Conservation (phyloP, 2,329 filamentous ascomycete genomes). For the Blastomyces emzantsi region DNA sequence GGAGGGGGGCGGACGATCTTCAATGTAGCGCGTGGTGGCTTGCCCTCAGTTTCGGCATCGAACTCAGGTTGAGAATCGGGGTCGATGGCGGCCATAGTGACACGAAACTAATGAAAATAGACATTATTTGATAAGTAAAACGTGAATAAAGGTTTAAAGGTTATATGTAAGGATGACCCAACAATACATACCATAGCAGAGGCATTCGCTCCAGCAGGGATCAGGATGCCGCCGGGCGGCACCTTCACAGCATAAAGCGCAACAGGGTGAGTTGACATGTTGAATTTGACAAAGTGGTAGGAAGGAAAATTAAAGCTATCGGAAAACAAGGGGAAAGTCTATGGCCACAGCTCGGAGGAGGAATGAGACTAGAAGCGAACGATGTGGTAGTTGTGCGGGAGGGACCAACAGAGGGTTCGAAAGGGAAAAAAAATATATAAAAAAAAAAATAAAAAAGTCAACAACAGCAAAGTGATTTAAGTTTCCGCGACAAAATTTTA, state of each 20-base stretch:
- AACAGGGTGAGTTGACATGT: slow-evolving; percentile 50
- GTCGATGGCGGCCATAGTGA: slow-evolving; percentile 98
- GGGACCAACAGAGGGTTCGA: slow-evolving; percentile 12
- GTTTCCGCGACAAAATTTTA: neutral
- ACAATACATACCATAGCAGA: slow-evolving; percentile 65
- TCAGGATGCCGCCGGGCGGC: slow-evolving; percentile 71
- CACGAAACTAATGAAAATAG: slow-evolving; percentile 60
- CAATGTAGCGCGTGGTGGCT: slow-evolving; percentile 69
- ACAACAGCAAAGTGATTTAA: slow-evolving; percentile 17
- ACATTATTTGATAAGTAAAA: slow-evolving; percentile 7
- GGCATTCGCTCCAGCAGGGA: slow-evolving; percentile 69
- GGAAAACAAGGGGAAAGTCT: neutral
- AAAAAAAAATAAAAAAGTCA: slow-evolving; percentile 16
- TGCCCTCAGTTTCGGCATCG: slow-evolving; percentile 53
- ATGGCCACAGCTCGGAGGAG: slow-evolving; percentile 4
- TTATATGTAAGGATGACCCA: neutral
- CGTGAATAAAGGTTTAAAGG: slow-evolving; percentile 2
- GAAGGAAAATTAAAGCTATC: neutral
- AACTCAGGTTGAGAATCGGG: slow-evolving; percentile 66
- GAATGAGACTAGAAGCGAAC: slow-evolving; percentile 9
- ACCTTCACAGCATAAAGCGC: slow-evolving; percentile 90
- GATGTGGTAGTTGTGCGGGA: slow-evolving; percentile 2
- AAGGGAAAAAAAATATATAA: slow-evolving; percentile 9
- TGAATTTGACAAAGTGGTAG: slow-evolving; percentile 15
- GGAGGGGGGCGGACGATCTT: slow-evolving; percentile 73